Evolutionary conservation across 1,139 yeast species (phyloP), one percentile per base, ranked within the genome.

Genomic region (Suhomyces bokatorum): DNA sequence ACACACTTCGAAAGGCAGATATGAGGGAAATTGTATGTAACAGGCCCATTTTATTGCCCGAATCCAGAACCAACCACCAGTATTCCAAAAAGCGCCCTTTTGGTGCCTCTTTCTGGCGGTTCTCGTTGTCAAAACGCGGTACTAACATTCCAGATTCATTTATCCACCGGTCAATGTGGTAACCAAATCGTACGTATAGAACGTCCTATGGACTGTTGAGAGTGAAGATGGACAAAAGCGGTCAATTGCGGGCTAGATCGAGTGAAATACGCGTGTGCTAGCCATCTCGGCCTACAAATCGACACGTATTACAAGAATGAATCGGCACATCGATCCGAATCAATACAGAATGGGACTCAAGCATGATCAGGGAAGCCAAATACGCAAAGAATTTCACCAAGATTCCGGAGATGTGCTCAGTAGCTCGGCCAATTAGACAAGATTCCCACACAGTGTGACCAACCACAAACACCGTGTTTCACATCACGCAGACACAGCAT

Each of bases 151-250:
- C 65, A 85, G 93, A 88, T 91, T 70, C 98, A 91, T 73, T 80
- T 91, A 70, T 91, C 97, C 52, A 86, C 97, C 47, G 98, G 98
- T 71, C 98, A 91, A 77, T 93, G 99, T 83, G 99, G 99, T 83
- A 93, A 93, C 83, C 99, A 93, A 76, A 90, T 93, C 60, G 91
- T 81, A 76, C 58, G 86, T 80, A 56, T 24, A 12, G n/a, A 24
- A n/a, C 29, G 15, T 13, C 14, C 8, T 26, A 12, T 3, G n/a
- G 29, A 10, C 29, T 26, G 3, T 7, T 20, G 8, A 20, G 24
- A 20, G 24, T 20, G 9, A 20, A 26, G 29, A 26, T 11, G n/a
- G n/a, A 6, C n/a, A 12, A 26, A 26, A 9, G 2, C 6, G 29
- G 29, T n/a, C 29, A 26, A 12, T 11, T 11, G 4, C n/a, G 29